Evolutionary conservation across 2,329 filamentous ascomycete species (phyloP).

Genomic region (Diaporthe sp.): DNA sequence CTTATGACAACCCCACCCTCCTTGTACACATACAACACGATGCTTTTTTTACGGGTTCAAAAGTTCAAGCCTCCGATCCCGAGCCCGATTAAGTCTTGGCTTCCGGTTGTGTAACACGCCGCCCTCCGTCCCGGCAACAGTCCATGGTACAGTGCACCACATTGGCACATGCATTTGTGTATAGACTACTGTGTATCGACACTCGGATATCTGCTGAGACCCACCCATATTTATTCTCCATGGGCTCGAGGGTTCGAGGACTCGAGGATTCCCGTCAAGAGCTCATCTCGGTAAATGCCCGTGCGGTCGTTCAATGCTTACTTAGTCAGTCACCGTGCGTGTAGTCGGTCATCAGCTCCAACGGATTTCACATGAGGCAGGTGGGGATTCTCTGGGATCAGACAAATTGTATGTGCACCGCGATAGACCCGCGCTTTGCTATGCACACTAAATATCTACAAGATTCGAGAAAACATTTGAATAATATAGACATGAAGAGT

Average conservation of each 20-base stretch:
- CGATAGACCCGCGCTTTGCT: not conserved
- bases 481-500: not conserved
- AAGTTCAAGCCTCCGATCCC: slow-evolving; percentile 18
- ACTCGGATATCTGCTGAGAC: not conserved
- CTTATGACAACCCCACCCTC: not conserved
- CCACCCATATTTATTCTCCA: not conserved
- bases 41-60: not conserved
- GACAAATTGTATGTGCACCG: not conserved
- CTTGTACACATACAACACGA: not conserved
- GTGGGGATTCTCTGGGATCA: not conserved
- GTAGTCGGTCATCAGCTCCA: not conserved
- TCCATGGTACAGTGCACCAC: not conserved
- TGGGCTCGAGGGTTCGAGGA: not conserved
- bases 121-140: slow-evolving; percentile 9
- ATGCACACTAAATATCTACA: not conserved
- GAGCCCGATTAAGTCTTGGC: slow-evolving; percentile 9
- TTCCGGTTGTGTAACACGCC: not conserved
- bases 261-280: too few species aligned
- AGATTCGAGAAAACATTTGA: not conserved
- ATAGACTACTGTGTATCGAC: not conserved
- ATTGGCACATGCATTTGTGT: not conserved
- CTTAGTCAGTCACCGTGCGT: not conserved
- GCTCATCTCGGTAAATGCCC: not conserved
- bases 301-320: not conserved
- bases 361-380: not conserved